These are phyloP conservation scores for Sabuloglossum arenarium DNA, from an alignment of 495 filamentous ascomycete species.

Conservation along the genomic window DNA sequence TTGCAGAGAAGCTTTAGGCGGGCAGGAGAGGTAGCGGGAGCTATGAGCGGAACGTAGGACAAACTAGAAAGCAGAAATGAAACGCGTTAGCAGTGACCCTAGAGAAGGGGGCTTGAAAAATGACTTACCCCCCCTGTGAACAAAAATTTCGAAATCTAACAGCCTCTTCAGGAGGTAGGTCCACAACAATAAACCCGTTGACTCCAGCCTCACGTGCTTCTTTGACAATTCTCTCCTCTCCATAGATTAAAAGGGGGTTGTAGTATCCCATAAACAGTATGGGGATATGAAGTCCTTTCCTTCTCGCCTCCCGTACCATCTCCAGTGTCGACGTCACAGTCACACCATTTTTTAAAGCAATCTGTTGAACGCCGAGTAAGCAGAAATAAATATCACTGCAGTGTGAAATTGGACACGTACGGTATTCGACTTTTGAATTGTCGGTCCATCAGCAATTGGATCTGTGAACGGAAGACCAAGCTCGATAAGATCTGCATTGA, in stretches of 20 bases:
- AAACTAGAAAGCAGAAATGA: constrained; percentile 30
- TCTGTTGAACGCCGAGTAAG: constrained; percentile 7
- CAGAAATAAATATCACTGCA: neutral
- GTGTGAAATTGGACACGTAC: constrained; percentile 12
- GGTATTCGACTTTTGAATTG: constrained; percentile 81
- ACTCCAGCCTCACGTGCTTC: constrained; percentile 75
- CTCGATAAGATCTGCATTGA: constrained; percentile 50
- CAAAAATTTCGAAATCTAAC: constrained; percentile 77
- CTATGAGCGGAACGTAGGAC: constrained; percentile 89
- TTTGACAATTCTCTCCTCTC: constrained; percentile 67
- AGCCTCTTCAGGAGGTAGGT: constrained; percentile 92
- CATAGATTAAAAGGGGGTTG: constrained; percentile 83
- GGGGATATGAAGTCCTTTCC: constrained; percentile 54
- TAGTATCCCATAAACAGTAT: constrained; percentile 98
- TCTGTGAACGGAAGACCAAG: constrained; percentile 92
- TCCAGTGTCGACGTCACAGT: constrained; percentile 55
- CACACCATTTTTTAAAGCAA: constrained; percentile 73
- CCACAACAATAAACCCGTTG: constrained; percentile 95
- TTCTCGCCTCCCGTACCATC: constrained; percentile 58
- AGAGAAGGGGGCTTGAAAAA: neutral
- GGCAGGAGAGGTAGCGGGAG: constrained; percentile 74
- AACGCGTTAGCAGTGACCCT: neutral
- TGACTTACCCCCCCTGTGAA: constrained; percentile 43
- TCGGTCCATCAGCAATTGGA: constrained; percentile 88
- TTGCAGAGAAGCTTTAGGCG: constrained; percentile 91